Evolutionary conservation across 192 early-diverging fungal genomes (phyloP), one percentile per base, ranked within the genome.

Genomic region (Coemansia sp.): DNA sequence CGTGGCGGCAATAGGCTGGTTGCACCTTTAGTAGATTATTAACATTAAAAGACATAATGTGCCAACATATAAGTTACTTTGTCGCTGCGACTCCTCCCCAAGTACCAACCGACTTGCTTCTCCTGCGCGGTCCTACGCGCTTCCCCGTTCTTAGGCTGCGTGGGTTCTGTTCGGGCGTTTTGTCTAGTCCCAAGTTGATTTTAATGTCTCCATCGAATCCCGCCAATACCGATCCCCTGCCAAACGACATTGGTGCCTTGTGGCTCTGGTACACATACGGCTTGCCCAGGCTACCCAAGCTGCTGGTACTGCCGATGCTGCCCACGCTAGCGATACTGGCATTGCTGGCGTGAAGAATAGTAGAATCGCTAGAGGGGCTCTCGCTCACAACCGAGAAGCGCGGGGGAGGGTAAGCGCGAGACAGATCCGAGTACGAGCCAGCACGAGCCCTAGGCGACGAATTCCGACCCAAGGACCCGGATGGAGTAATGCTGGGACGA

Each of bases 381-480:
- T 66, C 64, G 21, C 35, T 34, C 47, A 69, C 10, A 20, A 43
- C 23, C 6, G 66, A 68, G 42, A 69, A 39, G 36, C 33, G 18
- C 9, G 59, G 58, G 11, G 67, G 48, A 21, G 59, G 73, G 13
- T 65, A 56, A 0, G 66, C 47, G 50, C 66, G 73, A 18, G 39
- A 39, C 2, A 75, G 23, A 31, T 81, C 78, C 3, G 70, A 59
- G 35, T 68, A 72, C 12, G 78, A 81, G 12, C 65, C 66, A 13
- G 66, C 36, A 1, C 78, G 65, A 1, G 69, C 66, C 11, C 75
- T 34, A 12, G 76, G 76, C 16, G 76, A 79, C 20, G 76, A 79
- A 14, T 70, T 63, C 26, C 76, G 66, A 23, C 76, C 70, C 0
- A 73, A 39, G 4, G 76, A 77, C 6, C 75, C 70, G n/a, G 26